Evolutionary conservation across 495 filamentous ascomycete species (phyloP).

Genomic region (Xylaria curta): DNA sequence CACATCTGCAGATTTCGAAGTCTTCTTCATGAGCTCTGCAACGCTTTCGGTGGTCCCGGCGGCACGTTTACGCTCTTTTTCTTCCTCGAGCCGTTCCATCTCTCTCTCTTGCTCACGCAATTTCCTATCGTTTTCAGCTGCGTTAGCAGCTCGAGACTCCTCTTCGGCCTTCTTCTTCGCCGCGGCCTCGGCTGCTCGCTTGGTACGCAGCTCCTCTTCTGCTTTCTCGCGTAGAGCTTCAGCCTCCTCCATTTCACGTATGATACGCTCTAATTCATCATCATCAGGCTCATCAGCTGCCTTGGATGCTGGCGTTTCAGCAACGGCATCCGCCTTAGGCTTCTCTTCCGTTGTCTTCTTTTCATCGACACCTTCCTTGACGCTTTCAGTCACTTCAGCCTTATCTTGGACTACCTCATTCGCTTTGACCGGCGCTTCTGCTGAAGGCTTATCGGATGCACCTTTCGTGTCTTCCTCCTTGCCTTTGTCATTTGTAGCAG

Average conservation of each 20-base stretch:
- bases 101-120: slow-evolving; percentile 58
- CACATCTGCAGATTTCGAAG: slow-evolving; percentile 30
- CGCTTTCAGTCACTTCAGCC: slow-evolving; percentile 70
- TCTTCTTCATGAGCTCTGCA: slow-evolving; percentile 44
- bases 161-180: slow-evolving; percentile 67
- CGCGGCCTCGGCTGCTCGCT: slow-evolving; percentile 63
- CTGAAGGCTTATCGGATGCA: slow-evolving; percentile 41
- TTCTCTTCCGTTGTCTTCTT: slow-evolving; percentile 56
- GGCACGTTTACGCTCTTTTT: slow-evolving; percentile 55
- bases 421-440: slow-evolving; percentile 36
- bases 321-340: slow-evolving; percentile 48
- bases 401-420: slow-evolving; percentile 72
- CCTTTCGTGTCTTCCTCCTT: slow-evolving; percentile 57
- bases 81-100: slow-evolving; percentile 64
- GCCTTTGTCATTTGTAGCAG: slow-evolving; percentile 46
- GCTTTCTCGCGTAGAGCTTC: slow-evolving; percentile 59
- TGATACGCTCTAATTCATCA: slow-evolving; percentile 54
- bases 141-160: slow-evolving; percentile 44
- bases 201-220: slow-evolving; percentile 54
- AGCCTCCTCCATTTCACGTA: slow-evolving; percentile 59
- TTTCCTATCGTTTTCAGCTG: slow-evolving; percentile 65
- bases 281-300: slow-evolving; percentile 43
- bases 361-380: slow-evolving; percentile 63
- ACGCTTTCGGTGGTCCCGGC: slow-evolving; percentile 34
- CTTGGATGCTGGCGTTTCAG: slow-evolving; percentile 52